Evolutionary conservation across 202 grass and related monocot species (phyloP).

Genomic region (Saccharum hybrid): DNA sequence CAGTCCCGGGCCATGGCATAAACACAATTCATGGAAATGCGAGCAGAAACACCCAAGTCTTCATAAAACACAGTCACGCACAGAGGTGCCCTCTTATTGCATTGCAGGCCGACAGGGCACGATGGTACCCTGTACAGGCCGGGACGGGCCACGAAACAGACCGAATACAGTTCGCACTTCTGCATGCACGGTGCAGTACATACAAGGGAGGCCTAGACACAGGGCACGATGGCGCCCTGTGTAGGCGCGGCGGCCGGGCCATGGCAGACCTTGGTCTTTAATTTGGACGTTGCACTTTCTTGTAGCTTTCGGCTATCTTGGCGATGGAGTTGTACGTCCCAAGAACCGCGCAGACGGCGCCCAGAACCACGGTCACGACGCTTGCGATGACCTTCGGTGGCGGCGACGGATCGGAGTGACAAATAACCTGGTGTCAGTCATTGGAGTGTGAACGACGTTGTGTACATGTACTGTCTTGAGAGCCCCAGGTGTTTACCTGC

Average conservation of each 20-base stretch:
- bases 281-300: not conserved
- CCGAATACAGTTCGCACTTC: not conserved
- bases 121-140: constrained; percentile 28
- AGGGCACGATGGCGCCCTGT: constrained; percentile 41
- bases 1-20: too few relatives aligned
- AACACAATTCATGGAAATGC: too few relatives aligned
- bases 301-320: constrained; percentile 23
- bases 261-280: not conserved
- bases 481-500: constrained; percentile 49
- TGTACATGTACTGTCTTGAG: not conserved
- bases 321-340: constrained; percentile 23
- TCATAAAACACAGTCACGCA: too few relatives aligned
- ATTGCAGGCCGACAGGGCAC: constrained; percentile 21
- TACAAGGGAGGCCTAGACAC: not conserved
- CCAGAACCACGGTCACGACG: constrained; percentile 3
- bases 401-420: not conserved
- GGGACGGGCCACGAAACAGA: not conserved
- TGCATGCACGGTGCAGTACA: not conserved
- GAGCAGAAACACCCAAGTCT: too few relatives aligned
- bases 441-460: not conserved
- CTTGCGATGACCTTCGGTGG: constrained; percentile 18
- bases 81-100: not conserved
- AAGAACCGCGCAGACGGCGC: not conserved
- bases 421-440: too few relatives aligned
- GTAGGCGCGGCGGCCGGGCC: not conserved